Base-by-base conservation (phyloP, 169 alveolate species). In the Plasmodium gonderi region DNA sequence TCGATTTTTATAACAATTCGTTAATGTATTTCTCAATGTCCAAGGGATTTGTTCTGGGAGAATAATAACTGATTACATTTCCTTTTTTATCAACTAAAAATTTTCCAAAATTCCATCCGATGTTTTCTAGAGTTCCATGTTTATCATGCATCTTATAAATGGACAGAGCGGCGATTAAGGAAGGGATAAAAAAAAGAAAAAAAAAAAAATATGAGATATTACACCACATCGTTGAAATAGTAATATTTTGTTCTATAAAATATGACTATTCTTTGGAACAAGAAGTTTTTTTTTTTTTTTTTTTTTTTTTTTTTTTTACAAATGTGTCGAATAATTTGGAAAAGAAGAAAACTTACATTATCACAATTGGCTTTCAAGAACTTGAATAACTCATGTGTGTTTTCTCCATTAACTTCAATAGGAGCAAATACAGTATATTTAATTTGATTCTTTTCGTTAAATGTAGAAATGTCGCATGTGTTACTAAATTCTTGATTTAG, bases 41-140 rank as follows among this genome's bases (percentile, higher is more conserved):
- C 31, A 68, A 51, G 38, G 91, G 91, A 17, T 47, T 45, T 31
- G 76, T 67, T 69, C 54, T 82, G 4, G 91, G 91, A 9, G 91
- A 82, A 82, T 20, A 68, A 26, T 82, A 82, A 6, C 51, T 69
- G 40, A 82, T 51, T 12, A 82, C 91, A 20, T 82, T 31, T 82
- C 91, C 91, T n/a, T 51, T 47, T 26, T 2, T 82, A 26, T 82
- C 74, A n/a, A 82, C 76, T 82, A 82, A 26, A 47, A 82, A 82
- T 68, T 82, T 82, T 29, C 91, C 91, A 82, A 82, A 82, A 26
- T 82, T 82, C 91, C 91, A 82, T 33, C 91, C 91, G 47, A 82
- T 82, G 74, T 69, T 82, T 45, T 82, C 78, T 69, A 82, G 40
- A 14, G 31, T 36, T 12, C 91, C 91, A 31, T 82, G 33, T 54